Percentiles rank a stretch among this genome's conserved stretches.
Evolutionary conservation across 2,329 filamentous ascomycete species (phyloP).

Genomic region (Verticillium zaregamsianum): DNA sequence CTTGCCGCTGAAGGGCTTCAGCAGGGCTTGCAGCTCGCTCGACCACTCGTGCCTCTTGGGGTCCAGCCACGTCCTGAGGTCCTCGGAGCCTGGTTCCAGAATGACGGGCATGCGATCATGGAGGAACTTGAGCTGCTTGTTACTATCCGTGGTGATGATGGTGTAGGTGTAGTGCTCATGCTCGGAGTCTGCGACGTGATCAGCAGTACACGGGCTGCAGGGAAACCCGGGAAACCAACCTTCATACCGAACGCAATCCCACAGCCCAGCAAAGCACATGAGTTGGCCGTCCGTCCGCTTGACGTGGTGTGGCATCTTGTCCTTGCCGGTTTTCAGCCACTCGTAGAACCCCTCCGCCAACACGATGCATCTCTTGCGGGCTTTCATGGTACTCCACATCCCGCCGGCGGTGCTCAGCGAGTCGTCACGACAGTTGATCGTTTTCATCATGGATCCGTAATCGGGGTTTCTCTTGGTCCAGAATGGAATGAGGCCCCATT

Average conservation of each 20-base stretch:
- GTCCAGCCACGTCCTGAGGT: conserved; percentile 73
- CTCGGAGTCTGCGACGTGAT: conserved; percentile 41
- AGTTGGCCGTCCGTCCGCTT: conserved; percentile 77
- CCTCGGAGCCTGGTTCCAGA: conserved; percentile 69
- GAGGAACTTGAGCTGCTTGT: conserved; percentile 76
- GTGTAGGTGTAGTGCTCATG: conserved; percentile 84
- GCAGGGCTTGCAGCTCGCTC: conserved; percentile 67
- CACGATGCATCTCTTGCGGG: conserved; percentile 80
- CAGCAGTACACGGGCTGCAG: background rate
- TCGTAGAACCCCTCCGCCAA: conserved; percentile 93
- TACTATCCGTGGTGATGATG: conserved; percentile 87
- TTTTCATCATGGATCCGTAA: conserved; percentile 74
- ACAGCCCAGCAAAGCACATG: conserved; percentile 87
- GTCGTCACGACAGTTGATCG: conserved; percentile 94
- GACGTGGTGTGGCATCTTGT: conserved; percentile 81
- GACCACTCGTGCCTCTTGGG: conserved; percentile 66
- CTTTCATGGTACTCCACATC: conserved; percentile 92
- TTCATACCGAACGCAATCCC: conserved; percentile 83
- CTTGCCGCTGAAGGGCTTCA: conserved; percentile 76
- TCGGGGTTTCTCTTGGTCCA: conserved; percentile 86
- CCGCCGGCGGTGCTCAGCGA: conserved; percentile 71
- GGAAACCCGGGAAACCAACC: conserved; percentile 36
- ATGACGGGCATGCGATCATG: conserved; percentile 97
- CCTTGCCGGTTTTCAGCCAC: conserved; percentile 81
- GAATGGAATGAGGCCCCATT: conserved; percentile 91